Evolutionary conservation across 2,329 filamentous ascomycete species (phyloP), one percentile per base, ranked within the genome.

Genomic region (Xylaria sp.): DNA sequence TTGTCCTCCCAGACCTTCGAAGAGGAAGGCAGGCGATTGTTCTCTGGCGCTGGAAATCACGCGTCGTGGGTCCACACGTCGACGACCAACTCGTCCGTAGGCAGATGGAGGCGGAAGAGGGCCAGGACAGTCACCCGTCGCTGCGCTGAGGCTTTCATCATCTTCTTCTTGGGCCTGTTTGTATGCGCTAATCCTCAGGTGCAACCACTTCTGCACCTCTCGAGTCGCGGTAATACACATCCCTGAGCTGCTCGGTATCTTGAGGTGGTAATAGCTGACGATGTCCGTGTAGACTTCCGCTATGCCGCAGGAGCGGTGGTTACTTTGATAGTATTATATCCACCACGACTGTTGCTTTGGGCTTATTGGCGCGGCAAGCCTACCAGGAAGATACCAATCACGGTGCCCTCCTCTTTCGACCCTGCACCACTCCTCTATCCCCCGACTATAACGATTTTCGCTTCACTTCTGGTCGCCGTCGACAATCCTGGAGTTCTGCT

Each of bases 391-490:
- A 65, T 79, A 35, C 76, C 78, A 1, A 68, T 87, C 42, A 71
- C 71, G 35, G 78, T 96, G 44, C 91, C 92, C 0, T 77, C 85
- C 3, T 81, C 83, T n/a, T 96, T 97, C 74, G 93, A 97, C 70
- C 92, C 92, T 2, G 93, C 93, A 5, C 91, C 92, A 9, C 80
- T 96, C n/a, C 75, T 97, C 59, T 97, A 97, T 71, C 93, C 93
- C 16, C 82, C 88, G 4, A 75, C 87, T 2, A 80, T 96, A 35
- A 91, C 92, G 0, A 75, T 92, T 13, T 80, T 92, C 51, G 88
- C 94, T 34, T 86, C 92, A 1, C 77, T 94, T 3, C 86, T 92
- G 8, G 79, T 96, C 48, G 84, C 86, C 6, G 79, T 81, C 54
- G 80, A 83, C 53, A 84, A 83, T 51, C 78, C 82, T 2, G 78